A percentile compares a stretch with the other conserved stretches of the same genome.
These are phyloP conservation scores for Periconia sp. DNA, from an alignment of 2,329 filamentous ascomycete genomes.

Conservation along the genomic window DNA sequence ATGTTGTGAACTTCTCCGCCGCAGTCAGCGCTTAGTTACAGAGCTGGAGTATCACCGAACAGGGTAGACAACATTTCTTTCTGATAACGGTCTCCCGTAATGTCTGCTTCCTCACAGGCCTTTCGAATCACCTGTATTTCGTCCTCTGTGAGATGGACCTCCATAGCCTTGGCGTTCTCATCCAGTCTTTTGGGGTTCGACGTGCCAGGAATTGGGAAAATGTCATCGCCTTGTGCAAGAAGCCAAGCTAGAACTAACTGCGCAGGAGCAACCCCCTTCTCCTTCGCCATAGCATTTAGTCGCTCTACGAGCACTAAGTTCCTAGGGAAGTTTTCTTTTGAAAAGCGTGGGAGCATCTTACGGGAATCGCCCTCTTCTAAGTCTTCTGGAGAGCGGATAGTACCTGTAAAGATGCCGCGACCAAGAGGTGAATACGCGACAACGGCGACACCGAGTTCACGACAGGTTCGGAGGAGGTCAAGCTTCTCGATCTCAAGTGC, in stretches of 20 bases:
- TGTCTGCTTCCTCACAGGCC: too few species aligned
- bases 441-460: constrained; percentile 38
- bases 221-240: constrained; percentile 25
- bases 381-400: constrained; percentile 41
- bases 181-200: too few species aligned
- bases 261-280: constrained; percentile 55
- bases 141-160: too few species aligned
- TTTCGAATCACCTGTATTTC: too few species aligned
- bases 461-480: constrained; percentile 32
- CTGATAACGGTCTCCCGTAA: too few species aligned
- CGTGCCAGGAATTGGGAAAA: too few species aligned
- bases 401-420: constrained; percentile 16
- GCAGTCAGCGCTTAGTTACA: too few species aligned
- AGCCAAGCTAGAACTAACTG: constrained; percentile 53
- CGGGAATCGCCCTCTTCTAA: constrained; percentile 39
- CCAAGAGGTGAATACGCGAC: constrained; percentile 38
- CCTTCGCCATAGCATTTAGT: constrained; percentile 18
- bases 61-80: too few species aligned
- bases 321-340: constrained; percentile 27
- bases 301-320: constrained; percentile 25
- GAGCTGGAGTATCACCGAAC: too few species aligned
- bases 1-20: too few species aligned
- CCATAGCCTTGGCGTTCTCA: too few species aligned
- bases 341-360: constrained; percentile 40
- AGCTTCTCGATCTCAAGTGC: constrained; percentile 44